Percentiles rank a stretch among this genome's conserved stretches.
Evolutionary conservation across 768 basidiomycete species (phyloP).

Genomic region (Tricholoma furcatifolium): DNA sequence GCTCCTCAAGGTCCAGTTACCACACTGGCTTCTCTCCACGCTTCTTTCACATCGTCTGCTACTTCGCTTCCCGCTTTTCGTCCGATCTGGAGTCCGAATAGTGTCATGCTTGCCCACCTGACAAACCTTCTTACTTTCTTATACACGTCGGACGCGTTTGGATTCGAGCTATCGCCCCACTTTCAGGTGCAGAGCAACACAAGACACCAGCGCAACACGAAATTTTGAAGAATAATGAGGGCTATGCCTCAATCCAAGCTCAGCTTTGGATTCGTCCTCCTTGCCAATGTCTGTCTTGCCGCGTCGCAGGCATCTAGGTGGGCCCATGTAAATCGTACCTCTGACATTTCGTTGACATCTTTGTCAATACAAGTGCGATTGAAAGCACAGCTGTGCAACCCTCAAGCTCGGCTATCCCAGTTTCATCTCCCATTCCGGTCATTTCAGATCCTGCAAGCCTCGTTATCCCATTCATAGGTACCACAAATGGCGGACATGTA

Average conservation of each 20-base stretch:
- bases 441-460: conserved; percentile 39
- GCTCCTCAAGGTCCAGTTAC: background rate
- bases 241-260: too few relatives aligned
- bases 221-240: too few relatives aligned
- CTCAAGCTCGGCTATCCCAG: background rate
- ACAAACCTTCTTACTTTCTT: background rate
- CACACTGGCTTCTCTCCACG: background rate
- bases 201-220: too few relatives aligned
- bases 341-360: too few relatives aligned
- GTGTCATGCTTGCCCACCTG: background rate
- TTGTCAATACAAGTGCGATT: too few relatives aligned
- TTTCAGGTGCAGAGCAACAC: background rate
- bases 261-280: too few relatives aligned
- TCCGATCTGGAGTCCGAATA: background rate
- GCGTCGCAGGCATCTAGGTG: too few relatives aligned
- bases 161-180: background rate
- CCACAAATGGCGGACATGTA: conserved; percentile 62
- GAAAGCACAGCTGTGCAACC: background rate
- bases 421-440: background rate
- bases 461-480: conserved; percentile 64
- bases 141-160: background rate
- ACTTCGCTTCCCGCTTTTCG: background rate
- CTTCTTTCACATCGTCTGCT: background rate
- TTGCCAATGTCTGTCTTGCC: too few relatives aligned
- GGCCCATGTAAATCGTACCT: too few relatives aligned